A percentile compares a stretch with the other conserved stretches of the same genome.
Evolutionary conservation across 805 yeast species (phyloP).

Genomic region (Candida namnaoensis): DNA sequence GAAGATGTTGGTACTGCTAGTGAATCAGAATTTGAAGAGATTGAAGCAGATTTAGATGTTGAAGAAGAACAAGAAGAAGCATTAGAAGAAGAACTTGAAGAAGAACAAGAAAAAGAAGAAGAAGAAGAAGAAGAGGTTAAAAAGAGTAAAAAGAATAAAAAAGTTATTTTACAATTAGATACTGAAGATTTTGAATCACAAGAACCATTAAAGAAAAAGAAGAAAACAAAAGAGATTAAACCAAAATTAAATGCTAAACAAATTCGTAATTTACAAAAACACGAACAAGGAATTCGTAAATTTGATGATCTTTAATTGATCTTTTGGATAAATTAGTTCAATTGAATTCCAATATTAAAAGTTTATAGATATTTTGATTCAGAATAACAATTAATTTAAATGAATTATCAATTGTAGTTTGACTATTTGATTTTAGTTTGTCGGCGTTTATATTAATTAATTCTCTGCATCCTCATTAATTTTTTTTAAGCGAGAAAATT

Average conservation of each 20-base stretch:
- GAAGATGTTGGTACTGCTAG: constrained; percentile 11
- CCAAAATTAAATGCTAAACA: constrained; percentile 34
- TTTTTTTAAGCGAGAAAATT: too few relatives aligned
- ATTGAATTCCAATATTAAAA: too few relatives aligned
- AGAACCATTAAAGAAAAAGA: constrained; percentile 13
- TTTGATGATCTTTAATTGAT: constrained; percentile 54
- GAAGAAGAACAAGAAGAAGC: constrained; percentile 8
- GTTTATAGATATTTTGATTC: too few relatives aligned
- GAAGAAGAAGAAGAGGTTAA: constrained; percentile 12
- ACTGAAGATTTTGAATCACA: constrained; percentile 7
- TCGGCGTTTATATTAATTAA: too few relatives aligned
- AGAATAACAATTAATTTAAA: too few relatives aligned
- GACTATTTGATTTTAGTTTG: too few relatives aligned
- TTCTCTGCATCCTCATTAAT: too few relatives aligned
- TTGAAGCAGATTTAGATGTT: constrained; percentile 1
- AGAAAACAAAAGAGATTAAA: constrained; percentile 5
- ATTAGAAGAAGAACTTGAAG: constrained; percentile 9
- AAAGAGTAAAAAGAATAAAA: constrained; percentile 5
- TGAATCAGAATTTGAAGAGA: constrained; percentile 7
- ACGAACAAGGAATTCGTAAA: constrained; percentile 55
- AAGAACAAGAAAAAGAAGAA: constrained; percentile 7
- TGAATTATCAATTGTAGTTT: too few relatives aligned
- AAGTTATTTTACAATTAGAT: constrained; percentile 18
- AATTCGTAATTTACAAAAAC: constrained; percentile 36
- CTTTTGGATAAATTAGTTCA: too few relatives aligned